phyloP scores from a whole-genome alignment of 179 eudicot genomes.

The Silene coronaria region DNA sequence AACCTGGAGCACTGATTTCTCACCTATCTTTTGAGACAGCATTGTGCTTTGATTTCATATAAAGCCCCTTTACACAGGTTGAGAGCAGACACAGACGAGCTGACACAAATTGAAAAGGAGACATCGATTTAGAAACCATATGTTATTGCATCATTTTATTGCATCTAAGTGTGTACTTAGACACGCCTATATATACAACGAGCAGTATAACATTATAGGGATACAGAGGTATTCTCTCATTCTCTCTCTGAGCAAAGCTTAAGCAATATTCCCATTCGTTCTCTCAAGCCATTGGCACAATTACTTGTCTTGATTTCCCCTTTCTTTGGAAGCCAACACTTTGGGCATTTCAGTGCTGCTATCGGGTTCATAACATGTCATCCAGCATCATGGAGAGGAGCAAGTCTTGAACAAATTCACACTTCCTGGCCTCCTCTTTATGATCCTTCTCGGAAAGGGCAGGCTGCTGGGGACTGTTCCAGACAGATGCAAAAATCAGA shows the following conservation, averaged over 20 bases:
- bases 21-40: too few relatives aligned
- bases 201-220: not conserved
- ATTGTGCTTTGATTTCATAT: too few relatives aligned
- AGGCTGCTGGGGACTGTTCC: constrained; percentile 29
- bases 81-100: not conserved
- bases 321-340: not conserved
- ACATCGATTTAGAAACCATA: not conserved
- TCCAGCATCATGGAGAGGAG: constrained; percentile 69
- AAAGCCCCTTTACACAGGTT: not conserved
- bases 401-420: constrained; percentile 66
- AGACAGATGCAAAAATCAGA: not conserved
- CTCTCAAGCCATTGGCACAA: not conserved
- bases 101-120: not conserved
- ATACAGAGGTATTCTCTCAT: not conserved
- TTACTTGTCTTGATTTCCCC: not conserved
- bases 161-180: not conserved
- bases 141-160: not conserved
- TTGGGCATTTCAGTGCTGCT: not conserved
- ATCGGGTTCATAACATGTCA: constrained; percentile 35
- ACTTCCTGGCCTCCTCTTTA: constrained; percentile 61
- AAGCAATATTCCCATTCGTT: constrained; percentile 14
- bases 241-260: not conserved
- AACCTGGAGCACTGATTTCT: too few relatives aligned
- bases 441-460: constrained; percentile 64
- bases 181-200: not conserved